Percentiles rank a stretch among this genome's conserved stretches.
Evolutionary conservation across 768 basidiomycete genomes (phyloP).

Genomic region (Russula lepida): DNA sequence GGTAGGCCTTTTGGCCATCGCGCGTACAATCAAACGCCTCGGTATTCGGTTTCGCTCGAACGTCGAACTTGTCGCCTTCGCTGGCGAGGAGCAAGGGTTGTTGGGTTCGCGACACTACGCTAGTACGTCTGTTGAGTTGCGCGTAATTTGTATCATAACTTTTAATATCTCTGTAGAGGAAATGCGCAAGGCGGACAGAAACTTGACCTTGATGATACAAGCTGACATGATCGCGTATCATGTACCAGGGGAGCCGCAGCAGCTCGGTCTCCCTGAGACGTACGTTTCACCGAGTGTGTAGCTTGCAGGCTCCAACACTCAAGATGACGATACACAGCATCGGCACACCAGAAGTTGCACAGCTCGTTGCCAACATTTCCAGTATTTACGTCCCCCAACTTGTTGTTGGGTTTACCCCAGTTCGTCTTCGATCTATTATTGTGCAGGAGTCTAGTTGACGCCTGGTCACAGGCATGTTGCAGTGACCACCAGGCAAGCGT

Average conservation of each 20-base stretch:
- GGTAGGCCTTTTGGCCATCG: conserved; percentile 70
- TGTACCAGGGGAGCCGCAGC: conserved; percentile 65
- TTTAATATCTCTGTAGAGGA: conserved; percentile 35
- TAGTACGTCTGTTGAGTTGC: conserved; percentile 38
- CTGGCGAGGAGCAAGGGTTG: conserved; percentile 89
- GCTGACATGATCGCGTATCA: conserved; percentile 91
- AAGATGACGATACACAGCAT: conserved; percentile 40
- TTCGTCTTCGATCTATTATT: conserved; percentile 26
- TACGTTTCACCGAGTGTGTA: conserved; percentile 29
- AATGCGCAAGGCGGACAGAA: conserved; percentile 47
- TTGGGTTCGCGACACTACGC: conserved; percentile 74
- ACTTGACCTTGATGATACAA: conserved; percentile 79
- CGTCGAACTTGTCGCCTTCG: conserved; percentile 76
- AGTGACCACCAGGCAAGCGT: conserved; percentile 74
- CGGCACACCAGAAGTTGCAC: conserved; percentile 65
- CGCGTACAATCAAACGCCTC: conserved; percentile 58
- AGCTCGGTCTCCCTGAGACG: conserved; percentile 72
- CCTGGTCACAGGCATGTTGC: conserved; percentile 57
- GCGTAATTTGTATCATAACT: background rate
- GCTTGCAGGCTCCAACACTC: background rate
- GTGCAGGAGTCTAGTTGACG: background rate
- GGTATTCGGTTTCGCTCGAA: conserved; percentile 64
- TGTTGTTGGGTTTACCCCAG: conserved; percentile 55
- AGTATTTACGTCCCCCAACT: conserved; percentile 76
- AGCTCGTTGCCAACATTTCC: conserved; percentile 68